Conservation (phyloP, 2,329 filamentous ascomycete species). For the Pseudocercospora musae region DNA sequence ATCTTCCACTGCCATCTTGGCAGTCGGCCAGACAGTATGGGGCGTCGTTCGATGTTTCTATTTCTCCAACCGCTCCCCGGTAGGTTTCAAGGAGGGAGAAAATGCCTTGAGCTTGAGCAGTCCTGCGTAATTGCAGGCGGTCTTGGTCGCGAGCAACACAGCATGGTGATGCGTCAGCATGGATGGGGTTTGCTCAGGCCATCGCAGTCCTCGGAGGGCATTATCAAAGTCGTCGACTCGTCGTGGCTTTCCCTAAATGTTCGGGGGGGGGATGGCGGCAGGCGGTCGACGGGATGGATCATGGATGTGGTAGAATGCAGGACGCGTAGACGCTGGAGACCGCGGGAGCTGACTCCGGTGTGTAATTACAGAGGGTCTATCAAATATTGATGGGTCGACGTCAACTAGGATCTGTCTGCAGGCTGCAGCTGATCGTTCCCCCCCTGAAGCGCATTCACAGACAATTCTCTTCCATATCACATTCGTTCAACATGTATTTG, state of each 20-base stretch:
- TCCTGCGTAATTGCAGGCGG: constrained; percentile 11
- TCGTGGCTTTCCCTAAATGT: background rate
- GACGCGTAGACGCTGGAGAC: background rate
- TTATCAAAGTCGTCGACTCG: background rate
- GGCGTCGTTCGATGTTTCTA: background rate
- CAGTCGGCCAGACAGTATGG: background rate
- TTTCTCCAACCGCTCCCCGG: background rate
- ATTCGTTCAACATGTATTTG: constrained; percentile 9
- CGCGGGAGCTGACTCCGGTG: background rate
- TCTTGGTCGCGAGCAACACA: background rate
- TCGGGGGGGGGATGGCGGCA: no score
- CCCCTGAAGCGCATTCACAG: background rate
- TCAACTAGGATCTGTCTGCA: background rate
- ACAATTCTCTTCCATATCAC: background rate
- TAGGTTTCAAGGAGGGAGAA: background rate
- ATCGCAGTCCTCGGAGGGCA: background rate
- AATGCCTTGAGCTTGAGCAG: background rate
- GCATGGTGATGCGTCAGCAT: constrained; percentile 10
- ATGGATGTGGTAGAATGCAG: background rate
- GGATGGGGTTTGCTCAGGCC: background rate
- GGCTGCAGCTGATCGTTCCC: background rate
- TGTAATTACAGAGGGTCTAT: background rate
- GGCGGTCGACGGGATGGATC: no score
- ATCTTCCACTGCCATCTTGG: constrained; percentile 22
- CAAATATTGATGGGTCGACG: background rate